Evolutionary conservation across 768 basidiomycete species (phyloP), one percentile per base, ranked within the genome.

Genomic region (Hericium coralloides): DNA sequence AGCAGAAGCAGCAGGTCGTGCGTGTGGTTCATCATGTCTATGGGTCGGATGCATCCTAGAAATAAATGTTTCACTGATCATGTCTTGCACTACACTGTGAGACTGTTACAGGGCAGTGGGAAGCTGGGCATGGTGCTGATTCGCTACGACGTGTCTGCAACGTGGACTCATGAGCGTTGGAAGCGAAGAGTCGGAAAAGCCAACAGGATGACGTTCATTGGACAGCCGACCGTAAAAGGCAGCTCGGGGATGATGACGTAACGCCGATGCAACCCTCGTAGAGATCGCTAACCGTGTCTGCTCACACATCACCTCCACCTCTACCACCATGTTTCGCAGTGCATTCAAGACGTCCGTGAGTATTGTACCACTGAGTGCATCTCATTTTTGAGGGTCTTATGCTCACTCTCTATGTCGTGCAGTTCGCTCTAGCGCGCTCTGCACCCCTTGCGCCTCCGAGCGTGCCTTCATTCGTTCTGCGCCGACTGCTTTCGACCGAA

Each of bases 401-500:
- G 4, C 15, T 31, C 10, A 39, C 7, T 10, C 20, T 25, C 12
- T 45, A 17, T 36, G 22, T 8, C 55, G 56, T 45, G 58, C 43
- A 48, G 43, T 56, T 56, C 58, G 52, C 63, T 56, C 55, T 53
- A 41, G 39, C 60, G 57, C 45, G 39, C 56, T 48, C 49, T 25
- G 17, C 49, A 17, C 49, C 26, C 6, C 2, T 15, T 9, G 49
- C 49, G n/a, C 17, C 20, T 45, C 62, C 66, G 52, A 57, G 59
- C 18, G 26, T 58, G 23, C 25, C 57, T 14, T 66, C 67, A 22
- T 61, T 59, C 8, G 45, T 67, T 41, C 56, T 67, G 49, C 65
- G 69, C 62, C 79, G 89, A 25, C 79, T 76, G 61, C 75, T 92
- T 49, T 81, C 83, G 4, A 76, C 83, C 36, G 81, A 89, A 58